These are phyloP conservation scores for Mimosa pudica DNA, from an alignment of 306 rosid species.

Conservation along the genomic window DNA sequence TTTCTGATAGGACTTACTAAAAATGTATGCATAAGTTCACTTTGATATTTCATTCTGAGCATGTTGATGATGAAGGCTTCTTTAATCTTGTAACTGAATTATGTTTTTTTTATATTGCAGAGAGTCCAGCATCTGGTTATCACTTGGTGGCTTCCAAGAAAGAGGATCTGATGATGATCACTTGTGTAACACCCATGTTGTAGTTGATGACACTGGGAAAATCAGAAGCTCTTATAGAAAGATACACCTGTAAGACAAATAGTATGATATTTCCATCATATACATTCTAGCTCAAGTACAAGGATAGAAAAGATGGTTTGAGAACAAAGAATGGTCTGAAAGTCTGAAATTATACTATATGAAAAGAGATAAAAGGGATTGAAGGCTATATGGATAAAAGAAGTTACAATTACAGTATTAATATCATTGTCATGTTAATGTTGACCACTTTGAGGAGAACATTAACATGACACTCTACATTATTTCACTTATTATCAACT, in stretches of 20 bases:
- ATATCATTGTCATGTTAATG: background rate
- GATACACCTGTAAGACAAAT: conserved; percentile 76
- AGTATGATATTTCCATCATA: conserved; percentile 7
- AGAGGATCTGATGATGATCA: conserved; percentile 77
- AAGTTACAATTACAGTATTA: background rate
- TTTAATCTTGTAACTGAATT: conserved; percentile 14
- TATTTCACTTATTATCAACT: background rate
- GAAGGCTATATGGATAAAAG: conserved; percentile 1
- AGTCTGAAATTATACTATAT: background rate
- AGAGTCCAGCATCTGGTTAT: conserved; percentile 91
- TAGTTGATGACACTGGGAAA: conserved; percentile 81
- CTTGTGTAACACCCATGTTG: conserved; percentile 77
- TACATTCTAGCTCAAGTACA: background rate
- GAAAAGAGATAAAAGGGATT: background rate
- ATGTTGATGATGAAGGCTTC: background rate
- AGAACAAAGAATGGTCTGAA: conserved; percentile 21
- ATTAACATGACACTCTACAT: conserved; percentile 1
- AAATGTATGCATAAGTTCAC: background rate
- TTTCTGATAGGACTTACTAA: background rate
- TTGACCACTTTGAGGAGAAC: background rate
- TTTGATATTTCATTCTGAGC: conserved; percentile 10
- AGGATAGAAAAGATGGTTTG: background rate
- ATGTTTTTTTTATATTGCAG: conserved; percentile 49
- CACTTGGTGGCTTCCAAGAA: conserved; percentile 97
- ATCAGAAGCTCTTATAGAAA: conserved; percentile 73